phyloP scores from a whole-genome alignment of 2,329 filamentous ascomycete genomes.

The Colletotrichum echinochloae region DNA sequence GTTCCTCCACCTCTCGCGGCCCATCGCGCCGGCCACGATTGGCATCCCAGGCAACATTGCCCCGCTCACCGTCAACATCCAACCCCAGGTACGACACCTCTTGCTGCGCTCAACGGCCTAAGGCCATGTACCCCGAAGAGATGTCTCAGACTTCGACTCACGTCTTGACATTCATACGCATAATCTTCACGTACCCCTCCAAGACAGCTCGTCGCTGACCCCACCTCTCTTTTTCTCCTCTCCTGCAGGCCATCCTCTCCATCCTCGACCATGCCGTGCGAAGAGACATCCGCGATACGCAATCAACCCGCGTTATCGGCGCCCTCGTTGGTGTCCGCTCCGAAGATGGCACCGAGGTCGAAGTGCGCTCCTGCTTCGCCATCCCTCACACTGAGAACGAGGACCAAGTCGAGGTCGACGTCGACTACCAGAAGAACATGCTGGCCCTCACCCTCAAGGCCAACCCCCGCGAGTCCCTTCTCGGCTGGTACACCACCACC shows the following conservation, averaged over 20 bases:
- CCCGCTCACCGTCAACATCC: conserved; percentile 93
- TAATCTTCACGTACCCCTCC: not conserved
- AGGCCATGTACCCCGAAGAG: conserved; percentile 9
- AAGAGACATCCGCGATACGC: conserved; percentile 78
- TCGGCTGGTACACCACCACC: conserved; percentile 98
- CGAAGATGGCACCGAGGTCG: conserved; percentile 96
- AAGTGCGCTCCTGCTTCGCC: conserved; percentile 96
- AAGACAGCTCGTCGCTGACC: conserved; percentile 20
- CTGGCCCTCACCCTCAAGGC: conserved; percentile 93
- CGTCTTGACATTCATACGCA: conserved; percentile 6
- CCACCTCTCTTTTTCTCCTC: conserved; percentile 5
- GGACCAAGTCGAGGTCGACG: conserved; percentile 99
- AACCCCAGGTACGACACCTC: conserved; percentile 81
- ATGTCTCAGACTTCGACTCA: conserved; percentile 10
- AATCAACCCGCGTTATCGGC: conserved; percentile 96
- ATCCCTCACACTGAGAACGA: conserved; percentile 98
- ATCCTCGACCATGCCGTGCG: conserved; percentile 95
- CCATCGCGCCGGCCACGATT: conserved; percentile 83
- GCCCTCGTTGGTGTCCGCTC: conserved; percentile 92
- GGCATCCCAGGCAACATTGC: conserved; percentile 87
- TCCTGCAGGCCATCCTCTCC: conserved; percentile 72
- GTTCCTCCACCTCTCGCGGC: conserved; percentile 94
- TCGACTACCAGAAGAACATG: conserved; percentile 99
- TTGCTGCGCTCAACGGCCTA: conserved; percentile 24
- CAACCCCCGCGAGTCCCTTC: conserved; percentile 90